phyloP scores from a whole-genome alignment of 345 rosid genomes.

The Dovyalis caffra region DNA sequence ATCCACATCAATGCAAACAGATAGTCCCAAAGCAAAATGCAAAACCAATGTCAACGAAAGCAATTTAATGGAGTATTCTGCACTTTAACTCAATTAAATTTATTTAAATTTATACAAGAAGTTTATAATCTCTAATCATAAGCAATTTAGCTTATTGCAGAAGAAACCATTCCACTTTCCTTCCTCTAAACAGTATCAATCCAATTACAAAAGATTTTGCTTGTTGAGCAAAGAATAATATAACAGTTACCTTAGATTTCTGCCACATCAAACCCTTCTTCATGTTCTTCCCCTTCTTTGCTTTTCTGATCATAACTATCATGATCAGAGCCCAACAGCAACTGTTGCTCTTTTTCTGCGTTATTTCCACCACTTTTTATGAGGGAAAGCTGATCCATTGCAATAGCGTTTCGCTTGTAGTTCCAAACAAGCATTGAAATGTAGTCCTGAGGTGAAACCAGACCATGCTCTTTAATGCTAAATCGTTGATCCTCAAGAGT shows the following conservation, averaged over 20 bases:
- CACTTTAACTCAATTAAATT: neutral
- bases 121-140: neutral
- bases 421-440: slow-evolving; percentile 96
- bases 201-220: neutral
- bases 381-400: slow-evolving; percentile 63
- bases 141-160: neutral
- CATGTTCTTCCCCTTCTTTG: slow-evolving; percentile 19
- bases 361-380: slow-evolving; percentile 23
- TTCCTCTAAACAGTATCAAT: neutral
- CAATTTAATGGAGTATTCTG: neutral
- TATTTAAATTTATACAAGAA: slow-evolving; percentile 2
- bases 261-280: slow-evolving; percentile 17
- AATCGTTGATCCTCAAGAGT: slow-evolving; percentile 71
- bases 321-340: neutral
- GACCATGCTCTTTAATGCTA: slow-evolving; percentile 69
- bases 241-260: slow-evolving; percentile 15
- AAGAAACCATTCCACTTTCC: neutral
- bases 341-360: slow-evolving; percentile 25
- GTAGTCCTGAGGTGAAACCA: slow-evolving; percentile 88
- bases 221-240: neutral
- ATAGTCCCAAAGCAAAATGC: neutral
- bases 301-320: slow-evolving; percentile 4
- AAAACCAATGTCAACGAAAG: neutral
- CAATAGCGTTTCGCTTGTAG: slow-evolving; percentile 79
- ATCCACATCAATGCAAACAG: neutral